Evolutionary conservation across 345 rosid species (phyloP), one percentile per base, ranked within the genome.

Genomic region (Pugionium dolabratum): DNA sequence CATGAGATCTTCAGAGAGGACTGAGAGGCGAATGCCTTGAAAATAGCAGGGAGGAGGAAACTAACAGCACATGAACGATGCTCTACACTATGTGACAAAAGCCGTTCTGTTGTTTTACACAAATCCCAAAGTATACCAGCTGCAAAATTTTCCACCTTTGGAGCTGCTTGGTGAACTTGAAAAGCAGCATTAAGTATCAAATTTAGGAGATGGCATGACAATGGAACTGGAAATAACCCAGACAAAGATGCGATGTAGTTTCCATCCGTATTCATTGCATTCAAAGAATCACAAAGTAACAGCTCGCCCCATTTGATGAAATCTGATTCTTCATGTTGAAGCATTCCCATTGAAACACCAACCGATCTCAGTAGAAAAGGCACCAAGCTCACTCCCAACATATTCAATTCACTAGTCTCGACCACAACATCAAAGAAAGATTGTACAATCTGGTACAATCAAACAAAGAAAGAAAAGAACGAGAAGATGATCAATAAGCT

Each of bases 21-120:
- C 29, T 51, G 78, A 65, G 59, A 71, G 64, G 64, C 66, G 73
- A 90, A 88, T 41, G 84, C 80, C 77, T 84, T 87, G 67, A 86
- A 85, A 70, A 93, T 66, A 60, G 72, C 64, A 45, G 97, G 97
- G 10, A 93, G 84, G 40, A 90, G 81, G 75, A 85, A 80, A 66
- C 84, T 77, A 78, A 85, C 72, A 71, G 87, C 74, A 73, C 91
- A 93, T 0, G 98, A 85, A 66, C 97, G 89, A 54, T 80, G 88
- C 69, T 93, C 94, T 54, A 69, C 74, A 71, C 84, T 79, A 77
- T 73, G 87, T 36, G 80, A 78, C 76, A 90, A 84, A 75, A 90
- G 72, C 34, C 74, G 80, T 73, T 88, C 96, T 44, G 85, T 80
- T 54, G 64, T 54, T 62, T 70, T 78, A 73, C 96, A 86, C 51